Conservation (phyloP, 306 rosid species). For the Cicer cuneatum region DNA sequence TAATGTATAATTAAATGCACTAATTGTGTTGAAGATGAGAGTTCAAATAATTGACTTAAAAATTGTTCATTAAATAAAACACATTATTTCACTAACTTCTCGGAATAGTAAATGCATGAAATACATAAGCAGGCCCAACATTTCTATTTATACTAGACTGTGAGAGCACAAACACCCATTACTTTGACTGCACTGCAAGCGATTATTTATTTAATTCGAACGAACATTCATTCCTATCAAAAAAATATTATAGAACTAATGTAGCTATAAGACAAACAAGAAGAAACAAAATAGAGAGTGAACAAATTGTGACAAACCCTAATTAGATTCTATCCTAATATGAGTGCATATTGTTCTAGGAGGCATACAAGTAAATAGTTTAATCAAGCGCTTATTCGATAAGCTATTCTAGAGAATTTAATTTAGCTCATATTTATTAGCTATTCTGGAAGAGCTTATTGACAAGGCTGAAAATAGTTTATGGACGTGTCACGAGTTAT, state of each 20-base stretch:
- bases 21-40: not conserved
- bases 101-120: not conserved
- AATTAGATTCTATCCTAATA: slow-evolving; percentile 14
- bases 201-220: not conserved
- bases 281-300: slow-evolving; percentile 11
- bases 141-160: not conserved
- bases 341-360: not conserved
- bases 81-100: not conserved
- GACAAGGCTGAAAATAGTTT: not conserved
- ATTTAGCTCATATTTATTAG: not conserved
- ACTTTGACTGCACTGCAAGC: not conserved
- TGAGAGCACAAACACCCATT: not conserved
- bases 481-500: not conserved
- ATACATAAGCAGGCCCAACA: not conserved
- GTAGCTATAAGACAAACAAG: not conserved
- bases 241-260: slow-evolving; percentile 2
- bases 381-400: not conserved
- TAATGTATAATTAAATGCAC: not conserved
- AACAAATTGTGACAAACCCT: slow-evolving; percentile 14
- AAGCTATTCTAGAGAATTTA: not conserved
- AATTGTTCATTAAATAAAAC: not conserved
- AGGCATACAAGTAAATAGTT: not conserved
- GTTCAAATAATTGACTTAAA: not conserved
- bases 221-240: not conserved
- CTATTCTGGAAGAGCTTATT: not conserved